Evolutionary conservation across 257 asterid genomes (phyloP).

Genomic region (Nicotiana obtusifolia): DNA sequence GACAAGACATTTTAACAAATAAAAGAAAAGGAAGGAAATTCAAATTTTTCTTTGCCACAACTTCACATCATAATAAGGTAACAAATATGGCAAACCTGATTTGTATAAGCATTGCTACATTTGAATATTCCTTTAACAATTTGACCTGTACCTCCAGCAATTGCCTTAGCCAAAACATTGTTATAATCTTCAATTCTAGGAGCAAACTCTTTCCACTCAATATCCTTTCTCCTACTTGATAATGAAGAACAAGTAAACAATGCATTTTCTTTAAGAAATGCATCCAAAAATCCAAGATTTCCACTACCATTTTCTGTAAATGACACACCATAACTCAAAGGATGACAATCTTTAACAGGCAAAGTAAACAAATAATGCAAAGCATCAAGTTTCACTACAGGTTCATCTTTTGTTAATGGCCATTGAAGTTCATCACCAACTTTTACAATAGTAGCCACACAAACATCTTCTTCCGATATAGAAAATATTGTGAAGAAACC

Average conservation of each 20-base stretch:
- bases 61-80: background rate
- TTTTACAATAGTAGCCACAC: slow-evolving; percentile 58
- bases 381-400: slow-evolving; percentile 64
- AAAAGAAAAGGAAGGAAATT: too few species aligned
- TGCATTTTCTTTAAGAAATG: slow-evolving; percentile 49
- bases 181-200: slow-evolving; percentile 68
- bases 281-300: slow-evolving; percentile 40
- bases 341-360: slow-evolving; percentile 53
- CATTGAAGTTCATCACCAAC: slow-evolving; percentile 72
- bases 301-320: slow-evolving; percentile 31
- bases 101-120: slow-evolving; percentile 66
- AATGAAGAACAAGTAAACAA: slow-evolving; percentile 33
- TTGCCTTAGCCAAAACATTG: slow-evolving; percentile 62
- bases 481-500: slow-evolving; percentile 51
- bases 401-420: slow-evolving; percentile 83
- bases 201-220: slow-evolving; percentile 73
- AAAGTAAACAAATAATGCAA: slow-evolving; percentile 56
- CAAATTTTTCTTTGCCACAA: too few species aligned
- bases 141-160: slow-evolving; percentile 79
- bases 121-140: slow-evolving; percentile 70
- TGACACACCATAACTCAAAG: slow-evolving; percentile 70
- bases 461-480: slow-evolving; percentile 36
- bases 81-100: slow-evolving; percentile 34
- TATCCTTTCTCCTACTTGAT: slow-evolving; percentile 16
- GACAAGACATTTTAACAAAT: too few species aligned